Evolutionary conservation across 371 early-diverging fungal genomes (phyloP).

Genomic region (Haplosporangium sp.): DNA sequence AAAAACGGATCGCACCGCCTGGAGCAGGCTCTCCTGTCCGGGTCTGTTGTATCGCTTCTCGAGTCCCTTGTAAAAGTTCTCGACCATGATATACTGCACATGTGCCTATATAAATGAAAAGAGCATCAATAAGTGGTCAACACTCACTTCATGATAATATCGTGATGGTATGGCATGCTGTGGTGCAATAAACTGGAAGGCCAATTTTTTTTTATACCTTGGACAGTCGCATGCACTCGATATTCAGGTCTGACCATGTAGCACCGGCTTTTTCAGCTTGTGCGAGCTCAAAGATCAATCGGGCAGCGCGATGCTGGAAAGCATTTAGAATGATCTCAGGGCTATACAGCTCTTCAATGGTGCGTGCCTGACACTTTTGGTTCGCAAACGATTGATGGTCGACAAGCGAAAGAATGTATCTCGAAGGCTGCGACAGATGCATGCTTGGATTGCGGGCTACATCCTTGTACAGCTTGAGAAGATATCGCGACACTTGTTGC

Average conservation of each 20-base stretch:
- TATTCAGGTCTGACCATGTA: constrained; percentile 56
- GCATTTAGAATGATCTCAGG: constrained; percentile 65
- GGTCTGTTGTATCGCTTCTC: constrained; percentile 38
- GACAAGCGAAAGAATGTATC: constrained; percentile 27
- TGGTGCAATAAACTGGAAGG: background rate
- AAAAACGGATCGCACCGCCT: constrained; percentile 34
- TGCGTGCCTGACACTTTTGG: constrained; percentile 57
- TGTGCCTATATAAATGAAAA: constrained; percentile 34
- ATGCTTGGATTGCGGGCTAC: constrained; percentile 22
- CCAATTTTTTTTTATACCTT: constrained; percentile 18
- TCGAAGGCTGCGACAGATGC: constrained; percentile 35
- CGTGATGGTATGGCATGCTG: no score
- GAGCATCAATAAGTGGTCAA: background rate
- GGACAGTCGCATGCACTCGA: constrained; percentile 57
- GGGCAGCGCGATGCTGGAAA: constrained; percentile 76
- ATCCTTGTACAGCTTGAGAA: constrained; percentile 59
- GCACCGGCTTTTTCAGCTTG: constrained; percentile 51
- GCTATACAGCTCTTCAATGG: constrained; percentile 60
- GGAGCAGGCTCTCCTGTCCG: constrained; percentile 22
- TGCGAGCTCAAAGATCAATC: constrained; percentile 59
- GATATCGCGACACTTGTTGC: constrained; percentile 78
- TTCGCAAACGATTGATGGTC: constrained; percentile 13
- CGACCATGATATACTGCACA: constrained; percentile 51
- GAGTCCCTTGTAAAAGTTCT: constrained; percentile 46
- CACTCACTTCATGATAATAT: background rate